These are phyloP conservation scores for Pseudogymnoascus destructans DNA, from an alignment of 2,329 filamentous ascomycete genomes.

Conservation along the genomic window DNA sequence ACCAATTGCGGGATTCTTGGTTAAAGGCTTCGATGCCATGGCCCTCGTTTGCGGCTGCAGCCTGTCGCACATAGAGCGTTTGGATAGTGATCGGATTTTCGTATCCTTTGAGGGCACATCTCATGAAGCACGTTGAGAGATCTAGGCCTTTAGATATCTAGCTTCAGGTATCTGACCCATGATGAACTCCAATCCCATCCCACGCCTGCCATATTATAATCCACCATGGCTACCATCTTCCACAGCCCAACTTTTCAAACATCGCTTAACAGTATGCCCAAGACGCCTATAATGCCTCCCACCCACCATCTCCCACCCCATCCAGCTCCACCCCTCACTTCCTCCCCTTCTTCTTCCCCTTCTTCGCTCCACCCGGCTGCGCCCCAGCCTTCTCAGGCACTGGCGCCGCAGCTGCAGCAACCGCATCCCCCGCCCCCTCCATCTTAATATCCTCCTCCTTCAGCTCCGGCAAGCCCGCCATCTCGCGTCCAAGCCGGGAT, in stretches of 20 bases:
- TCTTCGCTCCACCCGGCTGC: constrained; percentile 34
- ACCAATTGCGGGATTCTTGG: too few species aligned
- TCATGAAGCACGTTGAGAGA: too few species aligned
- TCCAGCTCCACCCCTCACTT: constrained; percentile 33
- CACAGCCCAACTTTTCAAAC: neutral
- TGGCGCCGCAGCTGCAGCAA: constrained; percentile 12
- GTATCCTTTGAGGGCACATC: too few species aligned
- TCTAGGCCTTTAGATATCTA: neutral
- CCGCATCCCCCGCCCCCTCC: constrained; percentile 31
- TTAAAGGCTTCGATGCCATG: too few species aligned
- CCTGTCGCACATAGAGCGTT: too few species aligned
- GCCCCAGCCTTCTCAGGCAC: constrained; percentile 28
- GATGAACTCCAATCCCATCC: constrained; percentile 3
- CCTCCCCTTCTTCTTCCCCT: constrained; percentile 63
- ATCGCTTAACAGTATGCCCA: constrained; percentile 6
- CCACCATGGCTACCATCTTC: neutral
- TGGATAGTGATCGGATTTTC: too few species aligned
- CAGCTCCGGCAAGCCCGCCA: constrained; percentile 41
- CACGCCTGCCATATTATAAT: neutral
- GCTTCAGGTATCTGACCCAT: neutral
- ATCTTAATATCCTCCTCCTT: constrained; percentile 27
- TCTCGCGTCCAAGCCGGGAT: constrained; percentile 59
- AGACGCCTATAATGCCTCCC: constrained; percentile 5
- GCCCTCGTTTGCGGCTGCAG: too few species aligned
- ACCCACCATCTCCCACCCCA: neutral